Percentiles rank a stretch among this genome's conserved stretches.
phyloP scores from a whole-genome alignment of 2,329 filamentous ascomycete species.

The Colletotrichum sp. region DNA sequence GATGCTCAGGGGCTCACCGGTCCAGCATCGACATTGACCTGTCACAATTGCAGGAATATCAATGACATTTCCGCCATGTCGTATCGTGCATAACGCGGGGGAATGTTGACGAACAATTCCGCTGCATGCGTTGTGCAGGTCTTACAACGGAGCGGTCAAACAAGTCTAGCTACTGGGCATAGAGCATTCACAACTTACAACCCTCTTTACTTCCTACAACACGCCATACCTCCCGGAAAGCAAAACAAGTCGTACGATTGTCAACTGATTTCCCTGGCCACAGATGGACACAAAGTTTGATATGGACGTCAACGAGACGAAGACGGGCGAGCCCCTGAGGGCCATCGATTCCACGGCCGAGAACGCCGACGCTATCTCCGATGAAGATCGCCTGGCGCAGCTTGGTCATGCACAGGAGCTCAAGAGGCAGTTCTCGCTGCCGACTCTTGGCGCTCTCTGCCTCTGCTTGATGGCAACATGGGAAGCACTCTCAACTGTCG shows the following conservation, averaged over 20 bases:
- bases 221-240: not conserved
- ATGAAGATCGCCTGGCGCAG: constrained; percentile 29
- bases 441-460: constrained; percentile 47
- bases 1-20: not conserved
- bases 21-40: not conserved
- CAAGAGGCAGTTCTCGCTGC: constrained; percentile 40
- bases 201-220: not conserved
- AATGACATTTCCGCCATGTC: not conserved
- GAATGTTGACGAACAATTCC: not conserved
- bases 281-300: not conserved
- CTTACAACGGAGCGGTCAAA: not conserved
- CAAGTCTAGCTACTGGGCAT: not conserved
- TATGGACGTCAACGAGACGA: not conserved
- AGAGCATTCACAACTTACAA: not conserved
- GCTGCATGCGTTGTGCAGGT: not conserved
- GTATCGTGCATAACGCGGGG: not conserved
- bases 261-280: not conserved
- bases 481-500: constrained; percentile 52
- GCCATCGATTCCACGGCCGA: not conserved
- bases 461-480: constrained; percentile 56
- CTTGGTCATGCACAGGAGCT: constrained; percentile 35
- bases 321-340: not conserved
- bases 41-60: not conserved
- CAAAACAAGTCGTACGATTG: not conserved
- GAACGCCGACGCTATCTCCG: not conserved